Evolutionary conservation across 1,284 basidiomycete genomes (phyloP), one percentile per base, ranked within the genome.

Genomic region (Tremellales sp.): DNA sequence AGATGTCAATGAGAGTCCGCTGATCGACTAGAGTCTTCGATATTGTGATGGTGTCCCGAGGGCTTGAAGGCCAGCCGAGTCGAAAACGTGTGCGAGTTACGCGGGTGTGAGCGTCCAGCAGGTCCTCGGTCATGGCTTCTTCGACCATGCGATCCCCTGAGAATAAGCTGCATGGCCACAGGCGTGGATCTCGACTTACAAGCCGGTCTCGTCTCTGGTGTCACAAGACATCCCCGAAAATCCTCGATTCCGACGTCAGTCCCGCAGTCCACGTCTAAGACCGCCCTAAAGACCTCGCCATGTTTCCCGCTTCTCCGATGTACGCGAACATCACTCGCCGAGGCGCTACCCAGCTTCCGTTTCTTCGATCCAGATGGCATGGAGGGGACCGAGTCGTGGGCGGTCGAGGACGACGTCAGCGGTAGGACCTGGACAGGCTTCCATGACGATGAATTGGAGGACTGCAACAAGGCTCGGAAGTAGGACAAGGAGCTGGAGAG

Each of bases 31-130:
- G 83, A 25, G 87, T 84, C 56, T 88, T 84, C 46, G 89, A 88
- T 57, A 96, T 93, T 11, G 89, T 91, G 29, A 96, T 86, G n/a
- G 89, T 83, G 65, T 96, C 92, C 58, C 92, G 79, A 6, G 92
- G 88, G 61, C 89, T 94, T 48, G 90, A 91, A 50, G 94, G 94
- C 94, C 94, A 97, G 1, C 94, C 96, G 7, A 97, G 75, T 5
- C 84, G 84, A 69, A 89, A 97, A 61, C 90, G 87, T 0, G 91
- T 93, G 76, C 87, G 90, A 45, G 82, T 81, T 61, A 97, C 86
- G 53, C 89, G 79, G 3, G 91, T 94, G 52, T 82, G 81, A 24
- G 84, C 83, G 67, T 94, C 92, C 50, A 94, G 82, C 74, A 90
- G 79, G 71, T 97, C 92, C 39, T 97, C 74, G 15, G 90, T 75